phyloP scores from a whole-genome alignment of 495 filamentous ascomycete species.

The Penicillium maclennaniae region DNA sequence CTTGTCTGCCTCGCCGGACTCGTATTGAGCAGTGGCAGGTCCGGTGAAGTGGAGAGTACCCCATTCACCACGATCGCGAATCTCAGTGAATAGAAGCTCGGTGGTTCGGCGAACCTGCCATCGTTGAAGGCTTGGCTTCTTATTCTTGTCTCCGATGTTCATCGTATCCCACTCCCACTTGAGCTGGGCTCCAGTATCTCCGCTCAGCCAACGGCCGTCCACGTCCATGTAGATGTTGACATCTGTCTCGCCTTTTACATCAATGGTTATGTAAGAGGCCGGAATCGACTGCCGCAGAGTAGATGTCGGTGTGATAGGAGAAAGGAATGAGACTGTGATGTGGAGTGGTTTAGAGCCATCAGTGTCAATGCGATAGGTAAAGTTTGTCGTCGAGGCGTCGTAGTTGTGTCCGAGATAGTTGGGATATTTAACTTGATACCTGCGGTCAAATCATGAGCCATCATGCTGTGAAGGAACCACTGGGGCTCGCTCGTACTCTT shows the following conservation, averaged over 20 bases:
- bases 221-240: slow-evolving; percentile 84
- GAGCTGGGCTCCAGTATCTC: slow-evolving; percentile 63
- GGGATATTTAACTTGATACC: slow-evolving; percentile 65
- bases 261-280: slow-evolving; percentile 76
- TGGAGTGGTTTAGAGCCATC: slow-evolving; percentile 38
- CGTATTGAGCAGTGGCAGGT: slow-evolving; percentile 60
- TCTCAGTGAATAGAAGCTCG: slow-evolving; percentile 72
- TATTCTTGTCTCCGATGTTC: slow-evolving; percentile 25
- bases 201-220: slow-evolving; percentile 87
- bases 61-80: slow-evolving; percentile 80
- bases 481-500: slow-evolving; percentile 33
- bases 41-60: slow-evolving; percentile 77
- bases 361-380: slow-evolving; percentile 70
- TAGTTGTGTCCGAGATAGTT: slow-evolving; percentile 75
- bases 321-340: slow-evolving; percentile 80
- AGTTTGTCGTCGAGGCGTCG: slow-evolving; percentile 89
- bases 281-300: slow-evolving; percentile 88
- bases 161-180: slow-evolving; percentile 59
- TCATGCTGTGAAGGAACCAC: neutral
- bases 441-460: slow-evolving; percentile 15
- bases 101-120: slow-evolving; percentile 61
- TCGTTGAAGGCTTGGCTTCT: slow-evolving; percentile 44
- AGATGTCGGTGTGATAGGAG: slow-evolving; percentile 88
- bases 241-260: slow-evolving; percentile 65
- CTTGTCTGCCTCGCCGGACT: slow-evolving; percentile 64